Percentiles rank a stretch among this genome's conserved stretches.
Evolutionary conservation across 2,329 filamentous ascomycete genomes (phyloP).

Genomic region (Herpotrichia juniperi): DNA sequence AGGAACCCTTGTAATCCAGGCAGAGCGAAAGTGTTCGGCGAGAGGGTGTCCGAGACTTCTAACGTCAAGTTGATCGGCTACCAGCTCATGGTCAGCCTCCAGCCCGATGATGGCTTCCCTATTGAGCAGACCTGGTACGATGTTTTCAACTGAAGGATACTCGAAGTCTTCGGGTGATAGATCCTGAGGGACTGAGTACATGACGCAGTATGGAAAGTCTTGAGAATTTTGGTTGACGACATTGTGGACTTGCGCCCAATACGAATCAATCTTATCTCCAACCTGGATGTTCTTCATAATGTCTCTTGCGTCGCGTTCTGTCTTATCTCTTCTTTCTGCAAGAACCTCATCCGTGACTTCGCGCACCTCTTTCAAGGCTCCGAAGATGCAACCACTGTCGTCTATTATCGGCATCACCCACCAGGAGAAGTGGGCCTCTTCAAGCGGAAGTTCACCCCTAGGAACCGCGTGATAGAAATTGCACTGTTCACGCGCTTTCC

Average conservation of each 20-base stretch:
- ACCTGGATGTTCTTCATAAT: not conserved
- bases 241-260: conserved; percentile 11
- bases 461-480: conserved; percentile 68
- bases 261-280: conserved; percentile 6
- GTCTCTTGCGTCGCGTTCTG: not conserved
- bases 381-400: conserved; percentile 70
- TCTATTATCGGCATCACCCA: conserved; percentile 75
- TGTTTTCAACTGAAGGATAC: conserved; percentile 1
- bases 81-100: conserved; percentile 10
- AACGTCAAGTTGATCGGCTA: conserved; percentile 9
- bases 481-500: conserved; percentile 45
- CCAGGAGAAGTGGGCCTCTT: conserved; percentile 80
- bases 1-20: conserved; percentile 11
- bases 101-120: conserved; percentile 13
- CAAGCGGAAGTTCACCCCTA: conserved; percentile 66
- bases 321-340: conserved; percentile 2
- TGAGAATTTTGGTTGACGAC: conserved; percentile 10
- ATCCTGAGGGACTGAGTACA: conserved; percentile 14
- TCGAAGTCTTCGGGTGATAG: not conserved
- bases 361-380: conserved; percentile 29
- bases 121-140: conserved; percentile 7
- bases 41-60: conserved; percentile 8
- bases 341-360: not conserved
- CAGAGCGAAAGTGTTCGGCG: conserved; percentile 11
- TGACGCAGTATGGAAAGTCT: conserved; percentile 12